Percentiles rank a stretch among this genome's conserved stretches.
Evolutionary conservation across 23 red algal species (phyloP).

Genomic region (Pyropia yezoensis): DNA sequence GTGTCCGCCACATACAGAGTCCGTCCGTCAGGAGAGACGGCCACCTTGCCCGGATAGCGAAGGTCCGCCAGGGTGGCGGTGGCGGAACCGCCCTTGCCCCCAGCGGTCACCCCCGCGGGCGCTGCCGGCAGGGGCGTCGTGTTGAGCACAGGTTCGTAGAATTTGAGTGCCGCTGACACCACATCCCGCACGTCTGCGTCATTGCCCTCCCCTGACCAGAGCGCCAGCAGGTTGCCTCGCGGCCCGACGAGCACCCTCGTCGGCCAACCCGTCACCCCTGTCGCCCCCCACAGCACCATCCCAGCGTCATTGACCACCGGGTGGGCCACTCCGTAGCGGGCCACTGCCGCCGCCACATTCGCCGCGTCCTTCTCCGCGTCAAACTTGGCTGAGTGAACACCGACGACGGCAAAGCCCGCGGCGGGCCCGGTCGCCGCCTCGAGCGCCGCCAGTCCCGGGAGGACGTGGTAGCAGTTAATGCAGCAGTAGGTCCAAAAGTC

Average conservation of each 20-base stretch:
- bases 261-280: slow-evolving; percentile 55
- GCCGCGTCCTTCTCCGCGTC: slow-evolving; percentile 33
- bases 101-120: slow-evolving; percentile 11
- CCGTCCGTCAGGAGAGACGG: slow-evolving; percentile 8
- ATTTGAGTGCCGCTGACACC: slow-evolving; percentile 40
- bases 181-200: slow-evolving; percentile 27
- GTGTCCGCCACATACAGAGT: slow-evolving; percentile 69
- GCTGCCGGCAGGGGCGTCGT: slow-evolving; percentile 35
- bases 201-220: slow-evolving; percentile 53
- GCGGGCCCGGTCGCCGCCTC: slow-evolving; percentile 23
- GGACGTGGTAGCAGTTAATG: slow-evolving; percentile 54
- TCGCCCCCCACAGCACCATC: slow-evolving; percentile 47
- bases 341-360: slow-evolving; percentile 61
- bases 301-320: slow-evolving; percentile 56
- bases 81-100: neutral
- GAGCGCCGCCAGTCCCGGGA: slow-evolving; percentile 27
- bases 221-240: slow-evolving; percentile 33
- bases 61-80: slow-evolving; percentile 8
- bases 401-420: slow-evolving; percentile 44
- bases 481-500: slow-evolving; percentile 74
- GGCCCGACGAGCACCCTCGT: slow-evolving; percentile 37
- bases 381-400: slow-evolving; percentile 62
- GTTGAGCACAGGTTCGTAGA: slow-evolving; percentile 19
- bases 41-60: slow-evolving; percentile 64
- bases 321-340: slow-evolving; percentile 39